Evolutionary conservation across 2,329 filamentous ascomycete genomes (phyloP), one percentile per base, ranked within the genome.

Genomic region (Corinectria fuckeliana): DNA sequence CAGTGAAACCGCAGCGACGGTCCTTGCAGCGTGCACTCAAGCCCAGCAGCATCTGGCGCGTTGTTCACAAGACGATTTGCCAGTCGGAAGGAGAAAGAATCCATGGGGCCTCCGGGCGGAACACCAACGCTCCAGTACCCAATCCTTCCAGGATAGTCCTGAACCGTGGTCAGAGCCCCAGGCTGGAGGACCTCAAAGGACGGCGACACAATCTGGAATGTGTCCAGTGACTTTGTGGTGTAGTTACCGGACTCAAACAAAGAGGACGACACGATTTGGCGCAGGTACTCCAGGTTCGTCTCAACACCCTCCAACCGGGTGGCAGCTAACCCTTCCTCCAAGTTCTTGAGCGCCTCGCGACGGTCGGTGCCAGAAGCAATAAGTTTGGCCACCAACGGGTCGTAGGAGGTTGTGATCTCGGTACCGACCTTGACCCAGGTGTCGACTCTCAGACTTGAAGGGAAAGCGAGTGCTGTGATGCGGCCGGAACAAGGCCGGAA

Each of bases 301-400:
- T 73, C 68, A 0, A 77, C 65, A 1, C 75, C 75, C 1, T 69
- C 64, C 2, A 77, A 67, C 0, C 57, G 55, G 0, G 71, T 75
- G 5, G 85, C 76, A 66, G 86, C 85, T 4, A 92, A 75, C 0
- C 88, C 88, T 1, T 80, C 75, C 0, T 80, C 80, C 16, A 92
- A 77, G 59, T 89, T 91, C 50, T 85, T 81, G 5, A 91, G 79
- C 1, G 89, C 88, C 38, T 86, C 83, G 59, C 82, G 75, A 21
- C 90, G 81, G 42, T 82, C 81, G 1, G 79, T 76, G 0, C 85
- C 90, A 50, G 82, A 81, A 0, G 91, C 86, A 52, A 92, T 92
- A 62, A 92, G 78, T 70, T 93, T 92, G 1, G 89, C 87, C 48
- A 93, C 87, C 81, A 92, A 88, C 0, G 90, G 89, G 67, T 93